Percentiles rank a stretch among this genome's conserved stretches.
phyloP scores from a whole-genome alignment of 768 basidiomycete genomes.

The Naganishia vishniacii region DNA sequence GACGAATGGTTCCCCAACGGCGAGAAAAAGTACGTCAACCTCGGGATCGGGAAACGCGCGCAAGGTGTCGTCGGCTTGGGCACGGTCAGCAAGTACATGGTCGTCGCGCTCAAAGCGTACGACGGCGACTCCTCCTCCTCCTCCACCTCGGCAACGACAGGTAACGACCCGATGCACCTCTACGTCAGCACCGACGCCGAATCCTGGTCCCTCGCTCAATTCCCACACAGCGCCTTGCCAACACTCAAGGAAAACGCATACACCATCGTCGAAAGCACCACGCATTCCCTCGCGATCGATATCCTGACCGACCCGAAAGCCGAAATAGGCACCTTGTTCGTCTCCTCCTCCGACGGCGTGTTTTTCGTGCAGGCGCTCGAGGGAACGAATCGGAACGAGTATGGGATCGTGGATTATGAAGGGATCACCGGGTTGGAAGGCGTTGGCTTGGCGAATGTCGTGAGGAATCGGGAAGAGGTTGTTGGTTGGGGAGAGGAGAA shows the following conservation, averaged over 20 bases:
- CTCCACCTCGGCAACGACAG: constrained; percentile 27
- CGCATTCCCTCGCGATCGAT: constrained; percentile 89
- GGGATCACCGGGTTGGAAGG: constrained; percentile 56
- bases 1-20: constrained; percentile 71
- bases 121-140: constrained; percentile 42
- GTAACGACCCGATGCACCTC: constrained; percentile 52
- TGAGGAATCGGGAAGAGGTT: constrained; percentile 76
- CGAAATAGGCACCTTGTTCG: constrained; percentile 81
- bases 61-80: constrained; percentile 88
- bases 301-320: constrained; percentile 63
- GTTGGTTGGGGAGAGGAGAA: constrained; percentile 66
- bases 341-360: constrained; percentile 92
- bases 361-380: constrained; percentile 85
- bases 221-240: constrained; percentile 63
- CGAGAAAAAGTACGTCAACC: constrained; percentile 67
- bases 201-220: constrained; percentile 80
- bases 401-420: constrained; percentile 91
- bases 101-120: constrained; percentile 77
- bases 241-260: constrained; percentile 58
- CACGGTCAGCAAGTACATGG: constrained; percentile 83
- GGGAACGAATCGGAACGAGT: constrained; percentile 83
- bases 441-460: constrained; percentile 82
- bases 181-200: constrained; percentile 80
- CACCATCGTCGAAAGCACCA: constrained; percentile 86
- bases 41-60: constrained; percentile 75